phyloP scores from a whole-genome alignment of 192 early-diverging fungal genomes.

The Podila horticola region DNA sequence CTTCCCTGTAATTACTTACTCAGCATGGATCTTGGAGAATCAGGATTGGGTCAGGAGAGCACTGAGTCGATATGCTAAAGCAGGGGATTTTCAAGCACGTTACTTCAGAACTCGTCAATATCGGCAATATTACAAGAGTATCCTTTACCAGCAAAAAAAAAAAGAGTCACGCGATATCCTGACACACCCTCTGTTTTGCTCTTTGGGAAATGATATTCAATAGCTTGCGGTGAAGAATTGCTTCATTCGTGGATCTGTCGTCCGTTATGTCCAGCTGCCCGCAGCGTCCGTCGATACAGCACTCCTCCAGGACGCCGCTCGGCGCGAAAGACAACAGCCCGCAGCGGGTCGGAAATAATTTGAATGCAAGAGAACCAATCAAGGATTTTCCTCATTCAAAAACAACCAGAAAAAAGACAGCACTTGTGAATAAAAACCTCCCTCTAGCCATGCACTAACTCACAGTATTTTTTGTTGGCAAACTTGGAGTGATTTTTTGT shows the following conservation, averaged over 20 bases:
- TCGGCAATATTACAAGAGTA: too few relatives aligned
- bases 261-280: conserved; percentile 95
- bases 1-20: too few relatives aligned
- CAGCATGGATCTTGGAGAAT: too few relatives aligned
- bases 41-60: too few relatives aligned
- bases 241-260: conserved; percentile 99
- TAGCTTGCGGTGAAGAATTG: conserved; percentile 98
- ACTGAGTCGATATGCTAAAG: too few relatives aligned
- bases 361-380: too few relatives aligned
- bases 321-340: conserved; percentile 86
- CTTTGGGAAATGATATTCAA: background rate
- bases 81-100: too few relatives aligned
- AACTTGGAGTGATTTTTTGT: background rate
- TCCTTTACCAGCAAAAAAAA: background rate
- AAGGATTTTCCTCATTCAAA: too few relatives aligned
- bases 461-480: too few relatives aligned
- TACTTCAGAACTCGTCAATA: too few relatives aligned
- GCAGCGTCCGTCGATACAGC: conserved; percentile 91
- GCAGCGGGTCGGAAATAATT: conserved; percentile 47
- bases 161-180: background rate
- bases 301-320: conserved; percentile 95
- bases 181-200: background rate
- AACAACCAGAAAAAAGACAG: background rate
- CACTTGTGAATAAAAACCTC: too few relatives aligned
- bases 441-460: too few relatives aligned